These are phyloP conservation scores for Usnea hakonensis DNA, from an alignment of 495 filamentous ascomycete species.

Conservation along the genomic window DNA sequence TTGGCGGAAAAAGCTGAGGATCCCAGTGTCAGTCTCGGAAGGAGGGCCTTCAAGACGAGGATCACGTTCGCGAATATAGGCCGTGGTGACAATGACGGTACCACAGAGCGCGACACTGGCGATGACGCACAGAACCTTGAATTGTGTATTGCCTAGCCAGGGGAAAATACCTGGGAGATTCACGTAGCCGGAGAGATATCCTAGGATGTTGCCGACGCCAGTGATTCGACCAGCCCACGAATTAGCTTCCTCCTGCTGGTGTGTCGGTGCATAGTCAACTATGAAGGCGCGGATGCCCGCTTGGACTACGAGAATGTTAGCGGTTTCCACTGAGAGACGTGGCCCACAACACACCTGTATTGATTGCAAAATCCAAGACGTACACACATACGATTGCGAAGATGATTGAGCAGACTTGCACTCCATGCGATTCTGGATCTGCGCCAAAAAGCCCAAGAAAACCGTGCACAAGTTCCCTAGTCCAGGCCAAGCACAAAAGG, in stretches of 20 bases:
- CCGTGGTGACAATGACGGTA: constrained; percentile 60
- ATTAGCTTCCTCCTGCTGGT: constrained; percentile 85
- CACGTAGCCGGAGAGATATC: constrained; percentile 74
- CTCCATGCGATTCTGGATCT: constrained; percentile 49
- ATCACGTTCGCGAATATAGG: constrained; percentile 66
- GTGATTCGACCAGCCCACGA: constrained; percentile 76
- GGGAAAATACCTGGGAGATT: constrained; percentile 62
- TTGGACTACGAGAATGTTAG: constrained; percentile 51
- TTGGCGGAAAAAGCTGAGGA: constrained; percentile 69
- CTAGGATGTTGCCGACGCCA: constrained; percentile 78
- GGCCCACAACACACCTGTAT: constrained; percentile 57
- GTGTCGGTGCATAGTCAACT: constrained; percentile 78
- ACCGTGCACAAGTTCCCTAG: constrained; percentile 64
- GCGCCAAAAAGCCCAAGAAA: constrained; percentile 66
- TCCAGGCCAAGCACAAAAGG: constrained; percentile 74
- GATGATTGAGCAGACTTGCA: constrained; percentile 55
- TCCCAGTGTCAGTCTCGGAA: constrained; percentile 48
- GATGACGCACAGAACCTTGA: constrained; percentile 80
- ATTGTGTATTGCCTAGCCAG: constrained; percentile 76
- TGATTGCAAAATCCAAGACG: constrained; percentile 83
- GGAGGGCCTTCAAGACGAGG: constrained; percentile 61
- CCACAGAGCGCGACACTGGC: constrained; percentile 59
- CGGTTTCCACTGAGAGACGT: neutral
- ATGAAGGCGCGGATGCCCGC: constrained; percentile 84
- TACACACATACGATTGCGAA: constrained; percentile 77